Percentiles rank a stretch among this genome's conserved stretches.
Conservation (phyloP, 805 yeast genomes). For the Wilhelminamyces savonicus region DNA sequence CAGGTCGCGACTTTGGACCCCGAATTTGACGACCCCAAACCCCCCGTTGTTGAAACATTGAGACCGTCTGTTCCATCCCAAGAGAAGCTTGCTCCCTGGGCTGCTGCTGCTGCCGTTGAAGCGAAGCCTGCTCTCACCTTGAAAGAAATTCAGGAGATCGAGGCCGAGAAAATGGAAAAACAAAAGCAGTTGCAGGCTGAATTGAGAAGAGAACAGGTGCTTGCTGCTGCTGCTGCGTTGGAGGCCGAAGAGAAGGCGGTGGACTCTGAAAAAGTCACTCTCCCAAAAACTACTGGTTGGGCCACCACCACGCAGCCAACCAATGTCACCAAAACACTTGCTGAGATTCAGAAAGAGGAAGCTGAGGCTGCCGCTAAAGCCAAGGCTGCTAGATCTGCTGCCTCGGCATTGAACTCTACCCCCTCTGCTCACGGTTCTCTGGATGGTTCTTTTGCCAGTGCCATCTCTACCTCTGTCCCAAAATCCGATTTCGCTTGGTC, state of each 20-base stretch:
- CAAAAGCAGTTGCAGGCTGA: conserved; percentile 34
- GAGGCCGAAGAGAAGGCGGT: conserved; percentile 18
- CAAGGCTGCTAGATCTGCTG: conserved; percentile 13
- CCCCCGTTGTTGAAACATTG: conserved; percentile 5
- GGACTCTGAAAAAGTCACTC: conserved; percentile 14
- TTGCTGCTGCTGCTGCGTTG: conserved; percentile 11
- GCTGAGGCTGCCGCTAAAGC: conserved; percentile 29
- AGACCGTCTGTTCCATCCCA: conserved; percentile 11
- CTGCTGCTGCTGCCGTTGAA: conserved; percentile 19
- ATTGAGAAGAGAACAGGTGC: conserved; percentile 18
- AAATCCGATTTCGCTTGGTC: conserved; percentile 37
- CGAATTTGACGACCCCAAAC: neutral
- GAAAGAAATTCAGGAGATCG: conserved; percentile 46
- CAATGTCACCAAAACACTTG: conserved; percentile 45
- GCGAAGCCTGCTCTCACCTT: conserved; percentile 38
- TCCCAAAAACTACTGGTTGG: conserved; percentile 44
- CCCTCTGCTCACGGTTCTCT: conserved; percentile 1
- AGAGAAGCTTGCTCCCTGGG: conserved; percentile 49
- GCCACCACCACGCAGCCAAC: conserved; percentile 16
- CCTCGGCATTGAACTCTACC: conserved; percentile 14
- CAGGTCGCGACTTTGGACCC: neutral
- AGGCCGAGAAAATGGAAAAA: conserved; percentile 36
- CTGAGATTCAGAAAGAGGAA: conserved; percentile 60
- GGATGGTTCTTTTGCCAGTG: conserved; percentile 26
- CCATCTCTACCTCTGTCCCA: conserved; percentile 22